Evolutionary conservation across 768 basidiomycete species (phyloP).

Genomic region (Mycena vulgaris): DNA sequence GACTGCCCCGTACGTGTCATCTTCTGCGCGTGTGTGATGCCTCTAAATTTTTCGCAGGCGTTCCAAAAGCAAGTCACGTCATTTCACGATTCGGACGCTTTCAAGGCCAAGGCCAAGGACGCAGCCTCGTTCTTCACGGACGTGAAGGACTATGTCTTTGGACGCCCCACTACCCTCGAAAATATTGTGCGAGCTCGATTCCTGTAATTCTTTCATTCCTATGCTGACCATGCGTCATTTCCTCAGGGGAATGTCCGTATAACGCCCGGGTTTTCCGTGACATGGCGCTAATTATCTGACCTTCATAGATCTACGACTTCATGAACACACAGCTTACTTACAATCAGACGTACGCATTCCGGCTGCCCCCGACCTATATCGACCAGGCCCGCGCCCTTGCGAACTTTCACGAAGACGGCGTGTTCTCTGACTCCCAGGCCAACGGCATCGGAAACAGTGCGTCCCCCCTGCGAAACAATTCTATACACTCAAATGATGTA

Average conservation of each 20-base stretch:
- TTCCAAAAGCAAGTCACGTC: too few relatives aligned
- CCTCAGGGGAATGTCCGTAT: conserved; percentile 80
- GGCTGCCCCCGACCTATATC: conserved; percentile 81
- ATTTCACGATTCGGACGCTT: too few relatives aligned
- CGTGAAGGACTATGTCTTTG: too few relatives aligned
- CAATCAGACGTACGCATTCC: conserved; percentile 86
- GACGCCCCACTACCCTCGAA: too few relatives aligned
- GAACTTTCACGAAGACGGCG: conserved; percentile 86
- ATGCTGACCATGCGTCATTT: neutral
- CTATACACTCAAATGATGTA: too few relatives aligned
- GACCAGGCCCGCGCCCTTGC: conserved; percentile 84
- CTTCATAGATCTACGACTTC: conserved; percentile 79
- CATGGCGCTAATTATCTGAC: conserved; percentile 13
- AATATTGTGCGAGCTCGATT: too few relatives aligned
- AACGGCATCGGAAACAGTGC: conserved; percentile 84
- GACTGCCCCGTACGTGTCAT: conserved; percentile 63
- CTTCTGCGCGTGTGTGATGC: too few relatives aligned
- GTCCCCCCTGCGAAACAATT: conserved; percentile 46
- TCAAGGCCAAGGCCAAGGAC: too few relatives aligned
- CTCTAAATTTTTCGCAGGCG: too few relatives aligned
- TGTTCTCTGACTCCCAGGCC: conserved; percentile 77
- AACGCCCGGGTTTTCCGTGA: neutral
- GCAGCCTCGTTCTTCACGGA: too few relatives aligned
- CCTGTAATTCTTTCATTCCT: too few relatives aligned
- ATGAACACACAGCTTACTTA: conserved; percentile 82